phyloP scores from a whole-genome alignment of 352 stramenopile species.

The Halophytophthora polymorphica region DNA sequence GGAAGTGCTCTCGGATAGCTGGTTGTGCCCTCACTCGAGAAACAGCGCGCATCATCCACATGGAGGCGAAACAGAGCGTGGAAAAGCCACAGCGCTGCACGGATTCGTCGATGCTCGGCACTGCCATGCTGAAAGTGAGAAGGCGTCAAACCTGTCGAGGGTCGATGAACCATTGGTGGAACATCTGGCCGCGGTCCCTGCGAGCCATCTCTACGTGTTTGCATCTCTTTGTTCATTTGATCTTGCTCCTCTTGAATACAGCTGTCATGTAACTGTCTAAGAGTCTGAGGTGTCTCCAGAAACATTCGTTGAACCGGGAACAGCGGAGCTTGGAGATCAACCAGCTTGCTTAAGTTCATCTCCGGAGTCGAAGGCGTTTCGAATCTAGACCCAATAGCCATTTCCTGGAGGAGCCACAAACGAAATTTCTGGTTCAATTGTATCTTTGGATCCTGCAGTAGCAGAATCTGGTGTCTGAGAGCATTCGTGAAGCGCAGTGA shows the following conservation, averaged over 20 bases:
- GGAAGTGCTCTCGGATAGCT: constrained; percentile 5
- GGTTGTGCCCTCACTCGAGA: background rate
- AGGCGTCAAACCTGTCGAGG: constrained; percentile 19
- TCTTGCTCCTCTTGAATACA: constrained; percentile 20
- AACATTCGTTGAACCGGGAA: constrained; percentile 22
- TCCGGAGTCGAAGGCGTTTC: constrained; percentile 1
- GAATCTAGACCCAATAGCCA: background rate
- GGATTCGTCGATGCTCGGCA: constrained; percentile 12
- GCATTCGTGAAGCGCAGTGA: constrained; percentile 18
- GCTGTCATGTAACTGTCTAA: constrained; percentile 21
- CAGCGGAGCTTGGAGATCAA: background rate
- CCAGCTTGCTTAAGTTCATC: background rate
- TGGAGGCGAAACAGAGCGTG: constrained; percentile 44
- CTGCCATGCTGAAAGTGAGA: constrained; percentile 9
- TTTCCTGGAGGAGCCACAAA: constrained; percentile 30
- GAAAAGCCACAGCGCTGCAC: constrained; percentile 43
- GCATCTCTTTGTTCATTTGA: constrained; percentile 5
- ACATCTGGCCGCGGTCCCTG: constrained; percentile 6
- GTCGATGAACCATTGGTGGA: constrained; percentile 16
- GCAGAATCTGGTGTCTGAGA: constrained; percentile 29
- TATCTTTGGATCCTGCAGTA: constrained; percentile 21
- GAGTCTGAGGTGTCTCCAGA: constrained; percentile 30
- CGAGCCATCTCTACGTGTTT: constrained; percentile 11
- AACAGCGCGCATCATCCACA: constrained; percentile 2
- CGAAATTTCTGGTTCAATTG: constrained; percentile 29